These are phyloP conservation scores for Phlegmacium glaucopus DNA, from an alignment of 768 basidiomycete species.

Conservation along the genomic window DNA sequence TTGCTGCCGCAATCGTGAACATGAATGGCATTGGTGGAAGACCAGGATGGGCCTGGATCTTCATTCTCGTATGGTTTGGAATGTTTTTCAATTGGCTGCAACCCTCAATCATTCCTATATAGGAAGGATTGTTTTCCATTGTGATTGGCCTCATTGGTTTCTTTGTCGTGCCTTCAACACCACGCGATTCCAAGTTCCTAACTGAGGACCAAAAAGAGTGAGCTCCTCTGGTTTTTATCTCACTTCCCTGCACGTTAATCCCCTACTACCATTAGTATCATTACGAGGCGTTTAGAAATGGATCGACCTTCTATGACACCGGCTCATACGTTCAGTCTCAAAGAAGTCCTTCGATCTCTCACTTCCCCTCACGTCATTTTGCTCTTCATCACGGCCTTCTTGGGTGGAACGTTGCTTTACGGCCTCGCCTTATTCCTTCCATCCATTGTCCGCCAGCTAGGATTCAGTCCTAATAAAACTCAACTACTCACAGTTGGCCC, in stretches of 20 bases:
- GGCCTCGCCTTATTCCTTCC: slow-evolving; percentile 35
- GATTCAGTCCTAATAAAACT: slow-evolving; percentile 27
- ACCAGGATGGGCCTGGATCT: slow-evolving; percentile 64
- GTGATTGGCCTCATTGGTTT: slow-evolving; percentile 42
- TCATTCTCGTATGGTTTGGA: slow-evolving; percentile 38
- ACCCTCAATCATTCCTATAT: not conserved
- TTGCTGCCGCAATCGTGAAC: slow-evolving; percentile 56
- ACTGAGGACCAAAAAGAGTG: slow-evolving; percentile 31
- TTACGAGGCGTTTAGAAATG: slow-evolving; percentile 25
- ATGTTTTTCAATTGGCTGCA: not conserved
- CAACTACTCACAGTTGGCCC: slow-evolving; percentile 37
- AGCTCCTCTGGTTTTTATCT: slow-evolving; percentile 18
- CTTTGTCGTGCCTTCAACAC: slow-evolving; percentile 34
- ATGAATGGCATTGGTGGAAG: slow-evolving; percentile 50
- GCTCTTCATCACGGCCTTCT: slow-evolving; percentile 31
- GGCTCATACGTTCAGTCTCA: slow-evolving; percentile 27
- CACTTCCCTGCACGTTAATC: not conserved
- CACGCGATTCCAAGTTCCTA: slow-evolving; percentile 25
- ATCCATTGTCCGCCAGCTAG: slow-evolving; percentile 35
- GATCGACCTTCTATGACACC: slow-evolving; percentile 30
- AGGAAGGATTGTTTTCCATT: slow-evolving; percentile 49
- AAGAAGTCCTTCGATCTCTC: slow-evolving; percentile 28
- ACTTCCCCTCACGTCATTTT: slow-evolving; percentile 32
- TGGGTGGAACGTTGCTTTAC: slow-evolving; percentile 31
- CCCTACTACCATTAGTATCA: slow-evolving; percentile 15